phyloP scores from a whole-genome alignment of 2,329 filamentous ascomycete genomes.

The Nemania sp. region DNA sequence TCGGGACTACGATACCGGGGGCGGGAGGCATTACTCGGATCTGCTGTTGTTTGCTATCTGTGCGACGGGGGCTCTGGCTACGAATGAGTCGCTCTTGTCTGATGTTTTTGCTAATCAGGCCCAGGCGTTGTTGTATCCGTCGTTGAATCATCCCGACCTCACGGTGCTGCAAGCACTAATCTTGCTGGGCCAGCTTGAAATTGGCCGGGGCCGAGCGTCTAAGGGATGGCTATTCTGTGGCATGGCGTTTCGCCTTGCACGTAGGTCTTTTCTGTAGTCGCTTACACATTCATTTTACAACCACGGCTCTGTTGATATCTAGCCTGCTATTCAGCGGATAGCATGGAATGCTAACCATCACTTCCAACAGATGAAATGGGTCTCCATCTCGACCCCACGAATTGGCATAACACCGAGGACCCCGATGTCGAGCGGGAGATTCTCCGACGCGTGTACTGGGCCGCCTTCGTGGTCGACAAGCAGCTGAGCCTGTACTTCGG shows the following conservation, averaged over 20 bases:
- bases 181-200: slow-evolving; percentile 51
- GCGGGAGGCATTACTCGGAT: slow-evolving; percentile 54
- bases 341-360: not conserved
- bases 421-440: slow-evolving; percentile 50
- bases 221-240: slow-evolving; percentile 57
- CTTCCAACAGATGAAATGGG: slow-evolving; percentile 49
- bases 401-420: slow-evolving; percentile 49
- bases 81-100: slow-evolving; percentile 45
- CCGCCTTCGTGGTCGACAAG: slow-evolving; percentile 54
- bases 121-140: slow-evolving; percentile 48
- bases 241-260: slow-evolving; percentile 55
- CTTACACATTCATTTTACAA: not conserved
- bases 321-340: not conserved
- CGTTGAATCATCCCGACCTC: slow-evolving; percentile 50
- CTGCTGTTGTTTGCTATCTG: slow-evolving; percentile 53
- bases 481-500: slow-evolving; percentile 56
- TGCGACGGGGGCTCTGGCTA: slow-evolving; percentile 52
- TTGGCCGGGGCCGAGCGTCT: slow-evolving; percentile 51
- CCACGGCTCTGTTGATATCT: too few relatives aligned
- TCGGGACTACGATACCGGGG: slow-evolving; percentile 51
- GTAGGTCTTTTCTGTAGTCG: slow-evolving; percentile 10
- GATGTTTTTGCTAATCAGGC: slow-evolving; percentile 50
- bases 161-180: slow-evolving; percentile 51
- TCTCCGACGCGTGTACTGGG: slow-evolving; percentile 54
- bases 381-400: slow-evolving; percentile 54